phyloP scores from a whole-genome alignment of 148 eudicot species.

The Rheum nobile region DNA sequence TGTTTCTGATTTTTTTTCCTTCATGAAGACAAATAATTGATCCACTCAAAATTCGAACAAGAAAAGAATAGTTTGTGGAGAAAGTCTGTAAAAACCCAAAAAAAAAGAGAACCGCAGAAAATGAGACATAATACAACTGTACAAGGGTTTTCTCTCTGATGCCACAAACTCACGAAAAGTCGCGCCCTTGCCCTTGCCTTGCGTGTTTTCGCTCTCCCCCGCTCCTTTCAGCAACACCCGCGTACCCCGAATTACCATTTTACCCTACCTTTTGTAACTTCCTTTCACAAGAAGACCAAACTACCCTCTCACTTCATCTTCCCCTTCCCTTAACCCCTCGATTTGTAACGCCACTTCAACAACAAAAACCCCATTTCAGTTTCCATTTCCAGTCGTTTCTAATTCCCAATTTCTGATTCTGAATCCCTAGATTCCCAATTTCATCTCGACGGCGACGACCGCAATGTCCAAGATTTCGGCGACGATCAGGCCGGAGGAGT shows the following conservation, averaged over 20 bases:
- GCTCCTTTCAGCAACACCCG: not conserved
- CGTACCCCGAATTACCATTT: not conserved
- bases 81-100: not conserved
- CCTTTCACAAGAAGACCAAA: not conserved
- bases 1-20: not conserved
- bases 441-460: conserved; percentile 5
- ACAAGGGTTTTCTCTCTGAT: conserved; percentile 5
- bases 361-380: not conserved
- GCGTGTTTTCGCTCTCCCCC: conserved; percentile 7
- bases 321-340: not conserved
- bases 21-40: not conserved
- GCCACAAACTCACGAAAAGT: not conserved
- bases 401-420: not conserved
- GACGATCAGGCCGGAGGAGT: conserved; percentile 31
- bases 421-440: conserved; percentile 1
- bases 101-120: not conserved
- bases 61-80: conserved; percentile 2
- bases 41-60: not conserved
- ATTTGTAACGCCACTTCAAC: not conserved
- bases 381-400: not conserved
- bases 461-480: conserved; percentile 47
- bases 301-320: not conserved
- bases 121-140: not conserved
- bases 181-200: conserved; percentile 5
- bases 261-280: not conserved